Evolutionary conservation across 768 basidiomycete genomes (phyloP), one percentile per base, ranked within the genome.

Genomic region (Kwoniella sp.): DNA sequence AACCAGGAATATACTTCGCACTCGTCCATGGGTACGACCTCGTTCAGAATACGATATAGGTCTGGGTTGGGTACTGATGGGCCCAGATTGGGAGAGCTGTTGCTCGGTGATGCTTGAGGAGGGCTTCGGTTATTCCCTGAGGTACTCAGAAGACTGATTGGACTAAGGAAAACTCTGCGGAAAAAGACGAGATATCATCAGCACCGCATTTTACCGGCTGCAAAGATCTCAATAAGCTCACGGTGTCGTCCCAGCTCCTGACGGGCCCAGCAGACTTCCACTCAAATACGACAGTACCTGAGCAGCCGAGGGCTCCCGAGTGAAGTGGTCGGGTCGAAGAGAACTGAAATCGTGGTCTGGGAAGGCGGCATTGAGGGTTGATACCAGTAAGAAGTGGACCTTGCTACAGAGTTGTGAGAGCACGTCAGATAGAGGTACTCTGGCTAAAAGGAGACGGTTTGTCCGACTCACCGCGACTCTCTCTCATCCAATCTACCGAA

Each of bases 261-360:
- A 56, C 8, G 65, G 56, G 2, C 74, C 70, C 1, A 71, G 49
- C 19, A 75, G 59, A 49, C 33, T 70, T 3, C 67, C 64, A 33
- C 67, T 66, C 5, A 77, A 60, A 15, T 69, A 61, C n/a, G 60
- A 58, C 10, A 77, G 62, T 17, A 77, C 75, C 40, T 67, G 63
- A n/a, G 64, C 56, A 24, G 73, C 62, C n/a, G 67, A 64, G 1
- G 60, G 61, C 49, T 77, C 75, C 62, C 88, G 88, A 76, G 85
- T 87, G 81, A 99, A 99, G 72, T 95, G 89, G 10, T 88, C 88
- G 0, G 93, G 90, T 26, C 89, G 86, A 55, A 96, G 89, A 78
- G 91, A 89, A 7, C 91, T 90, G 83, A 98, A 99, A 76, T 97
- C 94, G 82, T 97, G 86, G 85, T 98, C 95, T 1, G 95, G 95